A percentile compares a stretch with the other conserved stretches of the same genome.
phyloP scores from a whole-genome alignment of 148 eudicot genomes.

The Polygonum aviculare region DNA sequence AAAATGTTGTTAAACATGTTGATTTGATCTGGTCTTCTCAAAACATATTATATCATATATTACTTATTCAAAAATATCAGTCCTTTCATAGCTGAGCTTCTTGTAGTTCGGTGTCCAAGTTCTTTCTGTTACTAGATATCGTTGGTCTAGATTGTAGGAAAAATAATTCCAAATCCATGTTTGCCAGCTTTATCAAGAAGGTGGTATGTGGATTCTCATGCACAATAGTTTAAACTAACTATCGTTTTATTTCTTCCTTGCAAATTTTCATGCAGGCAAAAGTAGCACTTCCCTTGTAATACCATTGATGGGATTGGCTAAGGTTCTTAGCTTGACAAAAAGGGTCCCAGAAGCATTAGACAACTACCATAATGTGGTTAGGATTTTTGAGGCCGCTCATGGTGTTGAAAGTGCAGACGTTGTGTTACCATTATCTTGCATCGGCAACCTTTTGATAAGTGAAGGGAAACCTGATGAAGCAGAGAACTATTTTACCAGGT shows the following conservation, averaged over 20 bases:
- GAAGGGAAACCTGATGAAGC: slow-evolving; percentile 61
- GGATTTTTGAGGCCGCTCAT: slow-evolving; percentile 38
- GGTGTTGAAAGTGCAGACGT: slow-evolving; percentile 54
- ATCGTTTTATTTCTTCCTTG: slow-evolving; percentile 9
- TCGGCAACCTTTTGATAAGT: slow-evolving; percentile 63
- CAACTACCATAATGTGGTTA: slow-evolving; percentile 40
- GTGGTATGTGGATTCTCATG: not conserved
- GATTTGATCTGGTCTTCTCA: not conserved
- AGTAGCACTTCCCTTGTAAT: slow-evolving; percentile 42
- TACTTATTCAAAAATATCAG: not conserved
- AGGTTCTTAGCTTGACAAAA: slow-evolving; percentile 42
- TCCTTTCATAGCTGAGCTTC: not conserved
- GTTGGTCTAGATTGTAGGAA: slow-evolving; percentile 2
- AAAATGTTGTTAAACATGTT: not conserved
- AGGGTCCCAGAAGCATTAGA: slow-evolving; percentile 53
- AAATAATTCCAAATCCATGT: not conserved
- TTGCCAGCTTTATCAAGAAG: not conserved
- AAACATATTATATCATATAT: not conserved
- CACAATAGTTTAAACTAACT: not conserved
- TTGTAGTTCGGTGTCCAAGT: not conserved
- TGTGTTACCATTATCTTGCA: slow-evolving; percentile 59
- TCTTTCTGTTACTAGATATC: not conserved
- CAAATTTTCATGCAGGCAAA: slow-evolving; percentile 33
- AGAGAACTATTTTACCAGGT: slow-evolving; percentile 56
- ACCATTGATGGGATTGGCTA: slow-evolving; percentile 73